Conservation (phyloP, 352 stramenopile genomes). For the Pythium pyrilobum region DNA sequence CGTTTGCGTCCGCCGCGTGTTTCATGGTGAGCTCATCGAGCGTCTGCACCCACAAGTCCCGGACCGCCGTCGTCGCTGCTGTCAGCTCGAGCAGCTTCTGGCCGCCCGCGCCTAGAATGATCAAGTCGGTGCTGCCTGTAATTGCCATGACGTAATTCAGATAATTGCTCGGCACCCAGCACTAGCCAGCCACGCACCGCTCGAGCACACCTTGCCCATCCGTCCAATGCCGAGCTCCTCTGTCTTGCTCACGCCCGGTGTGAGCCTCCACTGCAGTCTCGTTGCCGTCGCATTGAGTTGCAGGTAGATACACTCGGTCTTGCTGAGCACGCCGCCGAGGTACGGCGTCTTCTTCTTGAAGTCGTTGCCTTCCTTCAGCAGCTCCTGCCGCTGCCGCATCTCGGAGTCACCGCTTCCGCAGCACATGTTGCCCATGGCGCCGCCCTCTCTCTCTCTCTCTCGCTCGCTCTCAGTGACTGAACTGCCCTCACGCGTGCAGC, state of each 20-base stretch:
- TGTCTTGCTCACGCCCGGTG: constrained; percentile 28
- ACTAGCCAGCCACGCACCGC: constrained; percentile 21
- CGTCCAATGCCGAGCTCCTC: constrained; percentile 50
- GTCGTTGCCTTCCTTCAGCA: constrained; percentile 60
- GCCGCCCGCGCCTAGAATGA: constrained; percentile 44
- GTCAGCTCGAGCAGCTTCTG: constrained; percentile 65
- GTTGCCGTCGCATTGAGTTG: constrained; percentile 49
- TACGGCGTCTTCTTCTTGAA: constrained; percentile 71
- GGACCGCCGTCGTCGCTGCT: constrained; percentile 28
- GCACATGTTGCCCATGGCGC: constrained; percentile 67
- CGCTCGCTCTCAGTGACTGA: not conserved
- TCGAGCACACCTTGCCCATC: constrained; percentile 52
- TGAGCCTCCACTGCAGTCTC: constrained; percentile 36
- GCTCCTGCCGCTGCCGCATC: constrained; percentile 48
- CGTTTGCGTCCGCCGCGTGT: constrained; percentile 1
- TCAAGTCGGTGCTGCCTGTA: constrained; percentile 24
- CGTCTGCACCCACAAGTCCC: constrained; percentile 64
- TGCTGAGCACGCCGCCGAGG: constrained; percentile 54
- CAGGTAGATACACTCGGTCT: constrained; percentile 49
- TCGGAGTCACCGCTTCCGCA: constrained; percentile 50
- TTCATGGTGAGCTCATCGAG: constrained; percentile 52
- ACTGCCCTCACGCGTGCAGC: too few relatives aligned
- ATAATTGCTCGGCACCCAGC: not conserved
- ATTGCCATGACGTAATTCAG: not conserved
- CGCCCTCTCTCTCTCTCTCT: not conserved